Conservation (phyloP, 75 land plant species). For the Cupressus sempervirens region DNA sequence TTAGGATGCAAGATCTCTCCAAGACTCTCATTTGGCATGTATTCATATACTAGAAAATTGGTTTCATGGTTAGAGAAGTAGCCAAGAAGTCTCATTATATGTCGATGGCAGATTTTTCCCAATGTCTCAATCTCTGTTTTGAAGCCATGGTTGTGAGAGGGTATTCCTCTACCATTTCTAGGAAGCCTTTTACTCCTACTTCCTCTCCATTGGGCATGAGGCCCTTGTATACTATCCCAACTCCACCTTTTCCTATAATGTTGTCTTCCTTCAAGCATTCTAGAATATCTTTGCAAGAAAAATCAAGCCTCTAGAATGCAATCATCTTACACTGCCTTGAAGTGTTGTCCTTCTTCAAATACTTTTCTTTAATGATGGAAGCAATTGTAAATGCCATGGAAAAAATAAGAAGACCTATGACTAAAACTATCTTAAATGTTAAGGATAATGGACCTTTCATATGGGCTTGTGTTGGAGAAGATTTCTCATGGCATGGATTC, state of each 20-base stretch:
- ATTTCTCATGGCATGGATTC: conserved; percentile 35
- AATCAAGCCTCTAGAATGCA: conserved; percentile 76
- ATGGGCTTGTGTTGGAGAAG: conserved; percentile 20
- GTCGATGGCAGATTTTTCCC: conserved; percentile 77
- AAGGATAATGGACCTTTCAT: conserved; percentile 32
- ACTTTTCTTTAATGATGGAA: conserved; percentile 52
- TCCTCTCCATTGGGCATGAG: conserved; percentile 55
- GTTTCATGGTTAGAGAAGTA: conserved; percentile 85
- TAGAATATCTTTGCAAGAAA: conserved; percentile 58
- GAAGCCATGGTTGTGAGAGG: conserved; percentile 74
- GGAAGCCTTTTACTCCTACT: conserved; percentile 73
- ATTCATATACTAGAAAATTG: conserved; percentile 79
- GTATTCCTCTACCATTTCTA: conserved; percentile 40
- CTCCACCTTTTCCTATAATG: conserved; percentile 80
- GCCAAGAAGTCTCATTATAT: conserved; percentile 76
- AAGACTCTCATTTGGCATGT: conserved; percentile 94
- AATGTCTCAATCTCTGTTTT: conserved; percentile 78
- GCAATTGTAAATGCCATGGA: conserved; percentile 57
- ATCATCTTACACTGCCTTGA: conserved; percentile 68
- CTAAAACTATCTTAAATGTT: conserved; percentile 52
- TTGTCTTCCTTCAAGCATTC: conserved; percentile 68
- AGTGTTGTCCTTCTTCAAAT: conserved; percentile 36
- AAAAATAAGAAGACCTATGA: conserved; percentile 54
- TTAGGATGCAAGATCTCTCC: conserved; percentile 82
- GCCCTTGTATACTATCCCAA: conserved; percentile 84